A percentile compares a stretch with the other conserved stretches of the same genome.
These are phyloP conservation scores for Auriscalpium orientale DNA, from an alignment of 768 basidiomycete species.

Conservation along the genomic window DNA sequence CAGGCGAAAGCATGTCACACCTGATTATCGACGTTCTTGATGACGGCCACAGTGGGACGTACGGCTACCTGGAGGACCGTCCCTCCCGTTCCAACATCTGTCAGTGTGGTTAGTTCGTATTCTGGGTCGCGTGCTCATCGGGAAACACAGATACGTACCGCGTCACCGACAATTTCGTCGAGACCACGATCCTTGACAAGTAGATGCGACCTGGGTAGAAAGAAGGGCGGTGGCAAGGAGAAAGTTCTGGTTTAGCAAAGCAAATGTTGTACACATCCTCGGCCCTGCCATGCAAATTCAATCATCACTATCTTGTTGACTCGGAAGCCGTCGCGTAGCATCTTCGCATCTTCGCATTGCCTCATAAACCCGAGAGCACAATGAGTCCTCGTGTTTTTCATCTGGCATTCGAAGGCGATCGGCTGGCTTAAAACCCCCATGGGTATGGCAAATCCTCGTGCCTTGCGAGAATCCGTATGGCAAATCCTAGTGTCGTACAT, in stretches of 20 bases:
- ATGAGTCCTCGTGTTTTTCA: too few species aligned
- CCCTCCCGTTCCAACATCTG: constrained; percentile 98
- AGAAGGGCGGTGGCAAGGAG: neutral
- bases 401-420: too few species aligned
- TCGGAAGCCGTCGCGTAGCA: too few species aligned
- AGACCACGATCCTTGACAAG: constrained; percentile 73
- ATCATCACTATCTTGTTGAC: too few species aligned
- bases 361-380: too few species aligned
- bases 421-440: too few species aligned
- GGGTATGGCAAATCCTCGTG: too few species aligned
- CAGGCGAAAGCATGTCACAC: too few species aligned
- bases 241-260: neutral
- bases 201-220: constrained; percentile 21
- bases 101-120: constrained; percentile 29
- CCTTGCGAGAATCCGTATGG: too few species aligned
- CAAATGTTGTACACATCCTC: neutral
- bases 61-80: constrained; percentile 93
- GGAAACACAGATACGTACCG: constrained; percentile 76
- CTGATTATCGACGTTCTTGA: constrained; percentile 56
- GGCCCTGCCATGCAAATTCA: too few species aligned
- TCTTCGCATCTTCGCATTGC: too few species aligned
- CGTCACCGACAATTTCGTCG: constrained; percentile 82
- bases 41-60: constrained; percentile 85
- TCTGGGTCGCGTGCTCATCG: constrained; percentile 1
- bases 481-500: too few species aligned